Evolutionary conservation across 768 basidiomycete genomes (phyloP).

Genomic region (Cyathus striatus): DNA sequence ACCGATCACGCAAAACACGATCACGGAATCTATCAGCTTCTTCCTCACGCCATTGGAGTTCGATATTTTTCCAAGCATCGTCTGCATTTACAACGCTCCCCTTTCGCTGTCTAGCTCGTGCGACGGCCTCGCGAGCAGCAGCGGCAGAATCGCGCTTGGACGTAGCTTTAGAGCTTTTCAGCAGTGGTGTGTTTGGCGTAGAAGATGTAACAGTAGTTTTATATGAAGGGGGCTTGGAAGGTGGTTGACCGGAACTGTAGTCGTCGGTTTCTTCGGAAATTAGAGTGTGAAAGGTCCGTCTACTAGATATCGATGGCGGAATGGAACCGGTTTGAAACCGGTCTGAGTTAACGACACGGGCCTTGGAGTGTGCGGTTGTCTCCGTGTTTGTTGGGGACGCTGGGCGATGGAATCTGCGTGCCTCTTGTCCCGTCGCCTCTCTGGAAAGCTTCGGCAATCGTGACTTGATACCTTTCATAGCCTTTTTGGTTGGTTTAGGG

Average conservation of each 20-base stretch:
- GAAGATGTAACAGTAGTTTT: too few relatives aligned
- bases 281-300: too few relatives aligned
- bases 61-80: conserved; percentile 75
- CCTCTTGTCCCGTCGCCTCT: too few relatives aligned
- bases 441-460: too few relatives aligned
- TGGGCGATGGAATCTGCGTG: too few relatives aligned
- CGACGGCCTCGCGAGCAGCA: conserved; percentile 21
- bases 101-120: conserved; percentile 32
- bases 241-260: conserved; percentile 13
- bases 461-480: too few relatives aligned
- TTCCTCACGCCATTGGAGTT: conserved; percentile 63
- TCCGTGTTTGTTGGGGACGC: too few relatives aligned
- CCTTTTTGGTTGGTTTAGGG: too few relatives aligned
- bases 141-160: conserved; percentile 10
- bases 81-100: conserved; percentile 59
- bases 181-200: conserved; percentile 18
- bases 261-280: conserved; percentile 27
- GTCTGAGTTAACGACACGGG: too few relatives aligned
- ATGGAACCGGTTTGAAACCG: too few relatives aligned
- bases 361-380: too few relatives aligned
- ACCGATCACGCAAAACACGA: conserved; percentile 60
- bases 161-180: conserved; percentile 5
- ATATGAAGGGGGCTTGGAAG: conserved; percentile 44
- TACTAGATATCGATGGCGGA: too few relatives aligned
- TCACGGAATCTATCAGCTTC: conserved; percentile 67